Base-by-base conservation (phyloP, 352 stramenopile species). In the Globisporangium heterothallicum region DNA sequence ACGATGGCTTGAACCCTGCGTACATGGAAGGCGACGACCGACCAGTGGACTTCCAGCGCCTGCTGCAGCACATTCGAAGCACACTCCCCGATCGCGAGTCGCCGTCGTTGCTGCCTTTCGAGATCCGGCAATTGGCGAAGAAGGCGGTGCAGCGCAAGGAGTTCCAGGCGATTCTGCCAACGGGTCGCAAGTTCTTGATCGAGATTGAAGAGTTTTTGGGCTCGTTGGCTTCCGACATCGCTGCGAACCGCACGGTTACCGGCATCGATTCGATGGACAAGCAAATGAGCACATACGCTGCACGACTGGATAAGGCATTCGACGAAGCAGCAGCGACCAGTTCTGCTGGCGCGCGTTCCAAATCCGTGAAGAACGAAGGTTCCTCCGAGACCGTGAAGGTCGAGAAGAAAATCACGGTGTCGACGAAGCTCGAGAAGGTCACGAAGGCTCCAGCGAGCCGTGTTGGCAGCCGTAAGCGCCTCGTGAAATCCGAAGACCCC, bases 1-100 rank as follows among this genome's bases (percentile, higher is more conserved):
- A 99, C 63, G 98, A 99, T 70, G 96, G 95, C 13, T 65, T 99
- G 44, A 98, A 99, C 69, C 97, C 97, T 24, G 87, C 94, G 35
- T 96, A 91, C 64, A 99, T 99, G 96, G 91, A 97, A 61, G 75
- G 79, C 35, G 86, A 95, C 59, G 95, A 98, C 57, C 74, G 93
- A 26, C 97, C 97, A 0, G 96, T 99, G 21, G 89, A 99, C 58
- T 99, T 98, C 57, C 74, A 97, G 34, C 88, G 96, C 22, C 65
- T 99, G 16, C 68, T 95, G 29, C 68, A 96, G 24, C 78, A 97
- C 56, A 90, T 99, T 29, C 81, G 81, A 18, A 84, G 78, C 48
- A 92, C 81, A 9, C 63, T 92, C 6, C 81, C 81, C 2, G 83
- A 94, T 43, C 72, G 66, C 6, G 68, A 87, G 45, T 86, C 78